These are phyloP conservation scores for Sodiomyces alkalinus DNA, from an alignment of 2,329 filamentous ascomycete species.

Conservation along the genomic window DNA sequence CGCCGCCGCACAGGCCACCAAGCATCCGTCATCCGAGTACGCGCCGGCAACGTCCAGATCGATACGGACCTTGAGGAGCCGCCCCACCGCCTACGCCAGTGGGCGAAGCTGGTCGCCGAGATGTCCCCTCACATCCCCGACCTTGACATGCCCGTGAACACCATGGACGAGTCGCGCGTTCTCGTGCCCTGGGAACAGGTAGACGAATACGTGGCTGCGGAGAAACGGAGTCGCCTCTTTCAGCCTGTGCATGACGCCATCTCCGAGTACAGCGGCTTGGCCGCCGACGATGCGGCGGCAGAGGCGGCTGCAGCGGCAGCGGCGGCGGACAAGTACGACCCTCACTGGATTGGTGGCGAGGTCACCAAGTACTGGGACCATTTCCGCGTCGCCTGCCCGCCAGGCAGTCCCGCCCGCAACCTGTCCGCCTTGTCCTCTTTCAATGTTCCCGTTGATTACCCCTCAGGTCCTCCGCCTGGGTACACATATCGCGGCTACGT, in stretches of 20 bases:
- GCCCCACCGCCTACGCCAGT: conserved; percentile 1
- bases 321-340: conserved; percentile 10
- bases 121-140: conserved; percentile 26
- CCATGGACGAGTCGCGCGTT: conserved; percentile 34
- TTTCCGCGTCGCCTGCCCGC: conserved; percentile 30
- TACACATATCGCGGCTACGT: conserved; percentile 29
- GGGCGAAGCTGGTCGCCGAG: conserved; percentile 4
- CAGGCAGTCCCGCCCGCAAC: conserved; percentile 29
- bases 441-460: conserved; percentile 14
- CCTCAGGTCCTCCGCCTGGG: conserved; percentile 9
- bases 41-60: conserved; percentile 20
- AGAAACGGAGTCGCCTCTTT: conserved; percentile 21
- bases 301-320: no score
- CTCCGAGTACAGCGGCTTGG: conserved; percentile 18
- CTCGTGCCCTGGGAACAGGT: conserved; percentile 37
- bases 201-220: conserved; percentile 24
- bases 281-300: conserved; percentile 9
- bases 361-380: conserved; percentile 30
- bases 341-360: conserved; percentile 19
- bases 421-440: conserved; percentile 14
- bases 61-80: conserved; percentile 1
- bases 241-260: conserved; percentile 21
- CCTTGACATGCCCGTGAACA: conserved; percentile 39
- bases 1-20: conserved; percentile 18
- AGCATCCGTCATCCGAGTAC: conserved; percentile 28